A percentile compares a stretch with the other conserved stretches of the same genome.
Evolutionary conservation across 169 alveolate species (phyloP).

Genomic region (Babesia caballi): DNA sequence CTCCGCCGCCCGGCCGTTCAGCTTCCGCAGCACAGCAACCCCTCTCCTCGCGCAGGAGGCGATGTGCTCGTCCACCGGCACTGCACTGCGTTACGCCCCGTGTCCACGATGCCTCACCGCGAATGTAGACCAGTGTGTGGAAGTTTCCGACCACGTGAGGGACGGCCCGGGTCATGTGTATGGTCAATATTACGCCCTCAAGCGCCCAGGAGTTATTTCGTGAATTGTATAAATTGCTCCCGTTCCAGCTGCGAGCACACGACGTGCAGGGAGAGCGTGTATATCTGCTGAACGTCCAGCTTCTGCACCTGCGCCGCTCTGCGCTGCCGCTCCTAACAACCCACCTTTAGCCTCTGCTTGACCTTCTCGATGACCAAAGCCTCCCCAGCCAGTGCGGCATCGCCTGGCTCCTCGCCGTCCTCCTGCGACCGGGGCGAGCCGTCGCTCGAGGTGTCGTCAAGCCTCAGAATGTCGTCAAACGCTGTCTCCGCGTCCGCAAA

Average conservation of each 20-base stretch:
- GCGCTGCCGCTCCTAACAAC: neutral
- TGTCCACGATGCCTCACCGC: constrained; percentile 17
- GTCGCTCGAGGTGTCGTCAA: neutral
- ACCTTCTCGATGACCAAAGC: constrained; percentile 14
- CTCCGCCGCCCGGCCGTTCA: neutral
- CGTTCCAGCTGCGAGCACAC: constrained; percentile 17
- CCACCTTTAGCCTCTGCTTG: constrained; percentile 46
- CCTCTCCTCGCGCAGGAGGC: constrained; percentile 33
- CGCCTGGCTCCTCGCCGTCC: neutral
- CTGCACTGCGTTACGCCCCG: neutral
- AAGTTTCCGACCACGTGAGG: constrained; percentile 64
- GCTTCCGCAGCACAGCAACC: constrained; percentile 10
- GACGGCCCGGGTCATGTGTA: constrained; percentile 35
- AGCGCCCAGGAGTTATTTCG: neutral
- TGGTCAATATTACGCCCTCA: neutral
- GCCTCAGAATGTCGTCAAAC: constrained; percentile 10
- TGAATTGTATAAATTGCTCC: neutral
- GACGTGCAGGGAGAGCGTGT: constrained; percentile 53
- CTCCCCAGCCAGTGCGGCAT: neutral
- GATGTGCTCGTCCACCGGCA: constrained; percentile 10
- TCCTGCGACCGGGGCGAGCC: neutral
- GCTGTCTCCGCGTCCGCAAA: neutral
- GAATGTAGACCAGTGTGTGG: constrained; percentile 56
- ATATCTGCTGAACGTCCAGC: constrained; percentile 32
- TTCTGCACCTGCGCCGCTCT: constrained; percentile 32